Evolutionary conservation across 352 stramenopile genomes (phyloP).

Genomic region (Phytopythium montanum): DNA sequence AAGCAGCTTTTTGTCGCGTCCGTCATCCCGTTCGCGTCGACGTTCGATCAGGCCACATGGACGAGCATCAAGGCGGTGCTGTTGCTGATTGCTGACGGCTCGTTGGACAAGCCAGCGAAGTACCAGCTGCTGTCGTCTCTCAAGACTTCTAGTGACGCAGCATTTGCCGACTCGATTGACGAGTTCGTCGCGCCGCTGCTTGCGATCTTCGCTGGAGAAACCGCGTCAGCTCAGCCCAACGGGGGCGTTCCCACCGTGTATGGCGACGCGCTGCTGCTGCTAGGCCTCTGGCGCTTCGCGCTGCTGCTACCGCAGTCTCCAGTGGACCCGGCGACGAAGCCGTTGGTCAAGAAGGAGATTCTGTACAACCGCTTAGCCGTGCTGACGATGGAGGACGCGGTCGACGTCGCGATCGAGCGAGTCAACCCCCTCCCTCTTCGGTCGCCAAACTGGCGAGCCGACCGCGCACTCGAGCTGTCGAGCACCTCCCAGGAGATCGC

Average conservation of each 20-base stretch:
- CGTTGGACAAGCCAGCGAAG: conserved; percentile 15
- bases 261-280: conserved; percentile 82
- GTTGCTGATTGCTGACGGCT: conserved; percentile 13
- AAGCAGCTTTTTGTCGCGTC: conserved; percentile 47
- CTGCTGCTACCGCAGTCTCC: conserved; percentile 93
- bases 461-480: neutral
- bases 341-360: conserved; percentile 92
- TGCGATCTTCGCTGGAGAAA: conserved; percentile 28
- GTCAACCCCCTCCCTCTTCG: conserved; percentile 37
- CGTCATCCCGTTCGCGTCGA: conserved; percentile 50
- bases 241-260: conserved; percentile 13
- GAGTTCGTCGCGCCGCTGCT: conserved; percentile 38
- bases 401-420: conserved; percentile 54
- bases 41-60: conserved; percentile 27
- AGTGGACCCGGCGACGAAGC: conserved; percentile 94
- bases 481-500: neutral
- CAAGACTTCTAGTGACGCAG: conserved; percentile 28
- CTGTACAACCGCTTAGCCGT: conserved; percentile 86
- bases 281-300: conserved; percentile 92
- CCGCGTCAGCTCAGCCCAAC: neutral
- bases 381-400: conserved; percentile 54
- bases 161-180: conserved; percentile 28
- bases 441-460: conserved; percentile 14
- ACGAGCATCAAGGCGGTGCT: conserved; percentile 19
- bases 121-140: conserved; percentile 27